These are phyloP conservation scores for Populus ilicifolia DNA, from an alignment of 345 rosid species.

Conservation along the genomic window DNA sequence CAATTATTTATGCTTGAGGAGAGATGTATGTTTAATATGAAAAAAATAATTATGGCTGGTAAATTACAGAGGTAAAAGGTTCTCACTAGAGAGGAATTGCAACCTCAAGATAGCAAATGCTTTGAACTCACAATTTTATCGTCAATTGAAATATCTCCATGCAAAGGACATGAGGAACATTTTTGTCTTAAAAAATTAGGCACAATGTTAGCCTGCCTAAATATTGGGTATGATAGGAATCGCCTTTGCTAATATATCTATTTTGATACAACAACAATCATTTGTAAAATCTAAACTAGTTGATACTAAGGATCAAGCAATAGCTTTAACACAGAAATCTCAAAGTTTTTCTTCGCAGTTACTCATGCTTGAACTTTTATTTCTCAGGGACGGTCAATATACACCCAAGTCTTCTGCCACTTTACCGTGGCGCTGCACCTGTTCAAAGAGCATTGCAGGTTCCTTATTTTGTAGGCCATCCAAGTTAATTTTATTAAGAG, in stretches of 20 bases:
- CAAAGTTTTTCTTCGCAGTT: not conserved
- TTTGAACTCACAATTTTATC: no score
- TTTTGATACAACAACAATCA: not conserved
- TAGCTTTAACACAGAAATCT: not conserved
- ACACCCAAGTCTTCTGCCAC: constrained; percentile 86
- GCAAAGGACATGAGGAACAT: no score
- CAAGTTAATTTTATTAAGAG: not conserved
- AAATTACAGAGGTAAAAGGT: no score
- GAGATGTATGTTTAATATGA: no score
- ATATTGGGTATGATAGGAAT: no score
- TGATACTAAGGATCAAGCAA: not conserved
- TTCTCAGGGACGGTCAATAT: constrained; percentile 85
- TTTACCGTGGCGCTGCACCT: constrained; percentile 96
- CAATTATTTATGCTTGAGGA: no score
- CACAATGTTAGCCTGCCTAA: no score
- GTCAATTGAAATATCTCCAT: no score
- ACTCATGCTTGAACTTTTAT: not conserved
- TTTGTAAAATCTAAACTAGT: not conserved
- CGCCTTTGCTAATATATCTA: not conserved
- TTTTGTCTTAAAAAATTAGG: no score
- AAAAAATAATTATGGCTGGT: no score
- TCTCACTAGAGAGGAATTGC: no score
- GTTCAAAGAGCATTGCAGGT: constrained; percentile 93
- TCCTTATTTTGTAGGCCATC: constrained; percentile 8
- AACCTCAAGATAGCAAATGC: no score